Base-by-base conservation (phyloP, 2,329 filamentous ascomycete species). In the Stemphylium beticola region DNA sequence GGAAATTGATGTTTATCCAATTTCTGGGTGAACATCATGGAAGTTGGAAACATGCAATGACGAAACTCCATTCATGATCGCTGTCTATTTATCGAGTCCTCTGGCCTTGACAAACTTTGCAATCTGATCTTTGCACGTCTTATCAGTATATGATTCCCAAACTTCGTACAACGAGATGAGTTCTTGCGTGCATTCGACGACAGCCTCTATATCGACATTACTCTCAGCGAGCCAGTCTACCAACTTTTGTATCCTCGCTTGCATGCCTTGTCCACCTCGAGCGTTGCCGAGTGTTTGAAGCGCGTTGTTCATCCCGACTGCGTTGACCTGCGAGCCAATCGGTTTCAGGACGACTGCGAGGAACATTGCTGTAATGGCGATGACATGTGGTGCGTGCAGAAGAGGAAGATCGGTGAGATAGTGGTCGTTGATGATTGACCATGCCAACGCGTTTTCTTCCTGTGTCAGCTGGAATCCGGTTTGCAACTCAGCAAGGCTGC, bases 371-470 rank as follows among this genome's bases (percentile, higher is more conserved):
- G 92, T 93, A 36, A 96, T 84, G n/a, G 92, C 92, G 51, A 96
- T 87, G 43, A 91, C 83, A 68, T 96, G 92, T n/a, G 93, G 93
- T 11, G 92, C 83, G 69, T 92, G 89, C 0, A 96, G 82, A 12
- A 97, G 81, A 1, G 91, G 91, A n/a, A 96, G 81, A 72, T 97
- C 93, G 7, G 93, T 96, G 76, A 96, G 88, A 78, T 91, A 96
- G 73, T 91, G 90, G 74, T 97, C 93, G 76, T 96, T 97, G 72
- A 96, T 88, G 57, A 96, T 86, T 1, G 87, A 90, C 81, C 89
- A 90, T 26, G 92, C 90, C 29, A 96, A 82, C 40, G 86, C 83
- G 24, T 86, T 82, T 70, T 97, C 93, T 58, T 96, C 93, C 53
- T 86, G 84, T n/a, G 85, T 85, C 38, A 97, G 81, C 41, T 81